Evolutionary conservation across 345 rosid genomes (phyloP), one percentile per base, ranked within the genome.

Genomic region (Arabidopsis suecica): DNA sequence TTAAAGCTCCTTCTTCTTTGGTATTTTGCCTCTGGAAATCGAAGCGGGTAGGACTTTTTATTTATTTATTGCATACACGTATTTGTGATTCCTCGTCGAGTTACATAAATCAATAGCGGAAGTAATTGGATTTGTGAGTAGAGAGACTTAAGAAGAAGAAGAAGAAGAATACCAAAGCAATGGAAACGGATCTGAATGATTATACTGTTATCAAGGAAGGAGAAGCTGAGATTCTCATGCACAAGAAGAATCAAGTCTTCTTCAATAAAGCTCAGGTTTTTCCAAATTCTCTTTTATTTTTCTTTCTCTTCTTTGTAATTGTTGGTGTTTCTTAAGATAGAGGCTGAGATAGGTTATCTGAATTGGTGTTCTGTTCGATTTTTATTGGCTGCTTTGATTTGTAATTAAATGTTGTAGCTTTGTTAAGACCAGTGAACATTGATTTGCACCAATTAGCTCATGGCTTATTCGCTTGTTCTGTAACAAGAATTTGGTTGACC

Each of bases 161-260:
- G 18, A 16, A 16, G 18, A 16, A 16, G 18, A 16, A 16, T 16
- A 16, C 18, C 38, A 72, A 49, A 69, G 44, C 81, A 75, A 66
- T 75, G 85, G 48, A 78, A 37, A 74, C 74, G 78, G 88, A 88
- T 84, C 87, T 90, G 66, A 79, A 82, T 68, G 96, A 87, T 71
- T 90, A 76, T 68, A 89, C 89, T 5, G 83, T 94, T 73, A 78
- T 88, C 75, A 94, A 87, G 77, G 99, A 94, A 86, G 99, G 99
- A 42, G 97, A 91, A 75, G 99, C 97, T 47, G 96, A 95, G 91
- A 87, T 95, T 83, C 96, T 95, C 22, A 86, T 95, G 89, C 97
- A 89, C 78, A 83, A 87, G 45, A 92, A 89, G 72, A 95, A 95
- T 32, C 86, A 92, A 87, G 99, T 95, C 36, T 95, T 95, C 75